These are phyloP conservation scores for Oryza coarctata DNA, from an alignment of 176 grass and related monocot species.

Conservation along the genomic window DNA sequence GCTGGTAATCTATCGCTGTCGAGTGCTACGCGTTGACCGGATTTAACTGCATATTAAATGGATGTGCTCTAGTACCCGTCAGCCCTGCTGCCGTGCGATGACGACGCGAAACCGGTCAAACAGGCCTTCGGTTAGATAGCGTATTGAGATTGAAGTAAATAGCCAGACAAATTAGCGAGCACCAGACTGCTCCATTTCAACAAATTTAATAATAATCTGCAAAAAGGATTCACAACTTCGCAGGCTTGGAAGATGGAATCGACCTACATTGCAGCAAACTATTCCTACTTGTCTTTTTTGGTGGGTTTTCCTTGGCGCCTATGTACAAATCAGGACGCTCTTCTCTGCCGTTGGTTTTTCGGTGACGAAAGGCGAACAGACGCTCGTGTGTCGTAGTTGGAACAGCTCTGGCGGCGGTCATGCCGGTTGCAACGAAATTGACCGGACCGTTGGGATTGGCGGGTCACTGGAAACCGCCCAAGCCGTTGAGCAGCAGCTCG, in stretches of 20 bases:
- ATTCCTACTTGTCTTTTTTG: background rate
- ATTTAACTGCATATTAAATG: background rate
- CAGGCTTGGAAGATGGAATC: constrained; percentile 46
- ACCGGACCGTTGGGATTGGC: background rate
- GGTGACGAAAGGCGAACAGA: background rate
- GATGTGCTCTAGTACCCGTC: background rate
- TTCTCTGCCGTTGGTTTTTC: constrained; percentile 14
- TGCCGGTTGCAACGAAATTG: constrained; percentile 4
- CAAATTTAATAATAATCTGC: constrained; percentile 19
- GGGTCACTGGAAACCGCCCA: constrained; percentile 51
- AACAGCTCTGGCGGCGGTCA: constrained; percentile 1
- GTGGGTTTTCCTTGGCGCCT: background rate
- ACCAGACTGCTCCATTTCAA: background rate
- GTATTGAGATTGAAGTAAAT: background rate
- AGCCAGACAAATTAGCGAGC: background rate
- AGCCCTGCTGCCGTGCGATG: background rate
- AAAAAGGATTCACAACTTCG: constrained; percentile 49
- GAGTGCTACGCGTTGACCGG: constrained; percentile 9
- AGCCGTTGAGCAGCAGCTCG: constrained; percentile 52
- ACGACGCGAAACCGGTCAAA: constrained; percentile 9
- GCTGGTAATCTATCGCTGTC: constrained; percentile 19
- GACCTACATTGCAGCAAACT: constrained; percentile 1
- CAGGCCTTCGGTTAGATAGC: background rate
- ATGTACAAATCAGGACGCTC: constrained; percentile 30
- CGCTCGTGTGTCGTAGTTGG: background rate